Percentiles rank a stretch among this genome's conserved stretches.
These are phyloP conservation scores for Boletus vermiculosoides DNA, from an alignment of 768 basidiomycete species.

Conservation along the genomic window DNA sequence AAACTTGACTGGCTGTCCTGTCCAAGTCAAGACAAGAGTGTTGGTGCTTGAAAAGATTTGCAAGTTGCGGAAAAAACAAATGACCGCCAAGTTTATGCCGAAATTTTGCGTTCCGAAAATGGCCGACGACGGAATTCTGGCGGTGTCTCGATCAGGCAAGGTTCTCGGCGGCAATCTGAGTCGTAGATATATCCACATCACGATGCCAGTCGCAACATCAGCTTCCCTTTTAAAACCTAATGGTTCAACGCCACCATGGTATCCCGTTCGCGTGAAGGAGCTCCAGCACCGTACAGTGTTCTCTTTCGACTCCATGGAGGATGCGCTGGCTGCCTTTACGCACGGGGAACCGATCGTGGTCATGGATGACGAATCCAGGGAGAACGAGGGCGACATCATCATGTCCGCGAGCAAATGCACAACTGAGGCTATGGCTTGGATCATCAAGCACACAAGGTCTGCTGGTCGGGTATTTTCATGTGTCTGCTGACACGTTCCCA, in stretches of 20 bases:
- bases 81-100: too few relatives aligned
- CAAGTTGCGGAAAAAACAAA: neutral
- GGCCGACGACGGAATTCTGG: neutral
- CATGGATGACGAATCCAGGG: conserved; percentile 93
- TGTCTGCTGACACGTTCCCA: conserved; percentile 34
- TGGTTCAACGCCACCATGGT: conserved; percentile 16
- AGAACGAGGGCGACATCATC: conserved; percentile 97
- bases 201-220: conserved; percentile 8
- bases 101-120: conserved; percentile 13
- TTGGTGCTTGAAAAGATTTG: neutral
- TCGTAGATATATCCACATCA: neutral
- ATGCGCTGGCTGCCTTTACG: conserved; percentile 71
- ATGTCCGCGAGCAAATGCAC: conserved; percentile 82
- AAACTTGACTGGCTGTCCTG: neutral
- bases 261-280: conserved; percentile 21
- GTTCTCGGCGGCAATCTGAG: neutral
- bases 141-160: too few relatives aligned
- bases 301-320: conserved; percentile 77
- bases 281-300: conserved; percentile 39
- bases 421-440: conserved; percentile 98
- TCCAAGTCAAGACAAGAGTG: neutral
- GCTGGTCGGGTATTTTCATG: conserved; percentile 18
- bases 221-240: conserved; percentile 11
- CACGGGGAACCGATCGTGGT: conserved; percentile 92
- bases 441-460: conserved; percentile 94